These are phyloP conservation scores for Pisolithus orientalis DNA, from an alignment of 768 basidiomycete genomes.

Conservation along the genomic window DNA sequence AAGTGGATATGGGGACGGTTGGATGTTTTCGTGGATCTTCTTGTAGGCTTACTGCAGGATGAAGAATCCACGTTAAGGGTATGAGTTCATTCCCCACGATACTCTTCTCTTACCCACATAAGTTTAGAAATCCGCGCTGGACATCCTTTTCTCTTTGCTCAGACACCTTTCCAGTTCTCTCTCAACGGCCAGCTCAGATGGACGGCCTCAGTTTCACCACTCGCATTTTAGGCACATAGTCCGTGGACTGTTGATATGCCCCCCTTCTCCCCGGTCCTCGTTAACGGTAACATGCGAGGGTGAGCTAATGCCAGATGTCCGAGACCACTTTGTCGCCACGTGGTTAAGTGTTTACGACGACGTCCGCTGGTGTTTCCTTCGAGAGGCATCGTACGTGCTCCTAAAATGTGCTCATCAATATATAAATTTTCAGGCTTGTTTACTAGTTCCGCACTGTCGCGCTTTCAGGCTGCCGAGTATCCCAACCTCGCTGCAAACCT, in stretches of 20 bases:
- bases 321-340: conserved; percentile 56
- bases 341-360: conserved; percentile 81
- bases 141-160: conserved; percentile 71
- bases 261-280: conserved; percentile 35
- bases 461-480: conserved; percentile 23
- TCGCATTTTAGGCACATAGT: conserved; percentile 63
- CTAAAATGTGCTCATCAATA: background rate
- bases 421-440: conserved; percentile 2
- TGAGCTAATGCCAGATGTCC: conserved; percentile 51
- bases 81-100: conserved; percentile 19
- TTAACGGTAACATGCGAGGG: conserved; percentile 23
- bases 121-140: conserved; percentile 57
- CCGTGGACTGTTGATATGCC: conserved; percentile 54
- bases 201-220: conserved; percentile 60
- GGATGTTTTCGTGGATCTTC: conserved; percentile 60
- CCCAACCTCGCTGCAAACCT: conserved; percentile 44
- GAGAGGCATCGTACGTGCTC: conserved; percentile 60
- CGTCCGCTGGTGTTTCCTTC: conserved; percentile 84
- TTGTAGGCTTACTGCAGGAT: conserved; percentile 68
- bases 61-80: conserved; percentile 73
- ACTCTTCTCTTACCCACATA: conserved; percentile 1
- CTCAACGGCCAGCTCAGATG: conserved; percentile 35
- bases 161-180: conserved; percentile 70
- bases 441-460: conserved; percentile 20
- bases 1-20: conserved; percentile 78